phyloP scores from a whole-genome alignment of 23 red algal species.

The Gracilaria gracilis region DNA sequence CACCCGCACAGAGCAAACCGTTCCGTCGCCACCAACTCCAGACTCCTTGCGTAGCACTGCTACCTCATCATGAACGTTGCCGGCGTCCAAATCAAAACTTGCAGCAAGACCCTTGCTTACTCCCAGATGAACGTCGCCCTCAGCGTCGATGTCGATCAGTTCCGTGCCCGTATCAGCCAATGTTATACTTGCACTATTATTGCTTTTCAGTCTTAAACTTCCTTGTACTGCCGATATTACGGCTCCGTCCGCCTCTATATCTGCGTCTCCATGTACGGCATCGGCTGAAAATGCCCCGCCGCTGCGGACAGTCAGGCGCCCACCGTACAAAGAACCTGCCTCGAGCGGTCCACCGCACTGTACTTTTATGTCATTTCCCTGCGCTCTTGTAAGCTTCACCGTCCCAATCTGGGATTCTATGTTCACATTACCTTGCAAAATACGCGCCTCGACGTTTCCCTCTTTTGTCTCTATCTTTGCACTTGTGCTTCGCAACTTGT shows the following conservation, averaged over 20 bases:
- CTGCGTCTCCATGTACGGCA: constrained; percentile 34
- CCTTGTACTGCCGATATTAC: constrained; percentile 22
- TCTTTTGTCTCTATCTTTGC: constrained; percentile 30
- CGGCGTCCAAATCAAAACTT: not conserved
- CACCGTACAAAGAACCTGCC: constrained; percentile 24
- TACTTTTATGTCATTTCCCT: constrained; percentile 41
- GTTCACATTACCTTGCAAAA: constrained; percentile 27
- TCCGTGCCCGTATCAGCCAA: constrained; percentile 24
- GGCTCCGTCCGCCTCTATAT: constrained; percentile 9
- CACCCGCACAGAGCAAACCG: not conserved
- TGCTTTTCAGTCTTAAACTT: constrained; percentile 11
- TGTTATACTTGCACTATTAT: not conserved
- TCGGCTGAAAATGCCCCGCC: not conserved
- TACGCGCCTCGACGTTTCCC: constrained; percentile 27
- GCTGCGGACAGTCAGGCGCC: not conserved
- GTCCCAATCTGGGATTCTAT: not conserved
- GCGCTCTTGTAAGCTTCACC: constrained; percentile 13
- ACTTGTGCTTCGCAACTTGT: constrained; percentile 30
- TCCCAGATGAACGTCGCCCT: not conserved
- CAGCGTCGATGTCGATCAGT: constrained; percentile 4
- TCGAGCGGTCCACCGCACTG: constrained; percentile 1
- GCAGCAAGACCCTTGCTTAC: not conserved
- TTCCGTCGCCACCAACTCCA: not conserved
- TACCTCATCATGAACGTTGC: constrained; percentile 1
- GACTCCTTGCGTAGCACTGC: not conserved